These are phyloP conservation scores for Phylloporus sp. DNA, from an alignment of 768 basidiomycete genomes.

Conservation along the genomic window DNA sequence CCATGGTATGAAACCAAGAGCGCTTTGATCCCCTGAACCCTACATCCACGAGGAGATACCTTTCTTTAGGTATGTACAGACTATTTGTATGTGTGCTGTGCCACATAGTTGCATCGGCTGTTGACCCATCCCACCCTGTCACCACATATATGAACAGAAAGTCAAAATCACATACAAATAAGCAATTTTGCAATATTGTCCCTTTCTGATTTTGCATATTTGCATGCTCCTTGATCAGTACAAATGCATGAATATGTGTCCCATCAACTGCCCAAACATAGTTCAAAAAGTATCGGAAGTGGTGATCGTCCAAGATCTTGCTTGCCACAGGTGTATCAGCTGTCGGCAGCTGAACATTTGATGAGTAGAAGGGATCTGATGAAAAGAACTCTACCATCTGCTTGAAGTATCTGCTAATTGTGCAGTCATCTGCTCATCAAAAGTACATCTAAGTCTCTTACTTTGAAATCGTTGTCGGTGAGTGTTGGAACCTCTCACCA, in stretches of 20 bases:
- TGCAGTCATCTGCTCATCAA: neutral
- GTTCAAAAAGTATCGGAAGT: neutral
- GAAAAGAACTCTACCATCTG: slow-evolving; percentile 5
- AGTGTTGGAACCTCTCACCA: too few species aligned
- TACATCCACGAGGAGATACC: slow-evolving; percentile 5
- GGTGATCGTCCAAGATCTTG: neutral
- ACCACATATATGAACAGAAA: slow-evolving; percentile 10
- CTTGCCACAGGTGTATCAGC: neutral
- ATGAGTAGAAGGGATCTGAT: neutral
- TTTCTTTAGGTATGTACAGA: neutral
- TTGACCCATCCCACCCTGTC: slow-evolving; percentile 15
- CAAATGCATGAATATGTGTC: neutral
- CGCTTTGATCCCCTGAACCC: slow-evolving; percentile 11
- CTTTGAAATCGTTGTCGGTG: neutral
- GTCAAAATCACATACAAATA: slow-evolving; percentile 17
- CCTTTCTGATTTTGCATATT: slow-evolving; percentile 14
- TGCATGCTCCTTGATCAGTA: neutral
- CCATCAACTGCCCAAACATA: slow-evolving; percentile 5
- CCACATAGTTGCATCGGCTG: slow-evolving; percentile 10
- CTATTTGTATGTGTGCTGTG: slow-evolving; percentile 2
- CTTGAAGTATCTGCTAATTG: slow-evolving; percentile 9
- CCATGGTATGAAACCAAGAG: slow-evolving; percentile 36
- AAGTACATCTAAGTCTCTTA: too few species aligned
- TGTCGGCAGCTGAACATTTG: neutral
- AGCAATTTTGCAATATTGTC: slow-evolving; percentile 16